Conservation (phyloP, 2,329 filamentous ascomycete species). For the Fusarium penzigii region DNA sequence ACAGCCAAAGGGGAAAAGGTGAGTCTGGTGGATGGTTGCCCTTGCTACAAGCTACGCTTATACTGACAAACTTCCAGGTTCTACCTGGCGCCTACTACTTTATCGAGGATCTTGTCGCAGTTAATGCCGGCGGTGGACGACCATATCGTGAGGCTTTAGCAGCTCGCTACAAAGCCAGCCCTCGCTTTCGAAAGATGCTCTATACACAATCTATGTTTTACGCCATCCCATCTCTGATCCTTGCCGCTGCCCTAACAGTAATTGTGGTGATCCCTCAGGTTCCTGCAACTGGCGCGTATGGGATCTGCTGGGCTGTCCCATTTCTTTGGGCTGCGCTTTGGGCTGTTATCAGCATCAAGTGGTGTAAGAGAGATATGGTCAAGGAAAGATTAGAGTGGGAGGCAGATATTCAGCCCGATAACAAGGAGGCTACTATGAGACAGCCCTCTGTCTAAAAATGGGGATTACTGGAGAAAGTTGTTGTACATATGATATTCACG, state of each 20-base stretch:
- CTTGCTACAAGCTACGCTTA: rapidly evolving
- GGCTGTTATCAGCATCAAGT: slow-evolving; percentile 36
- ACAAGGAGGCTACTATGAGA: background rate
- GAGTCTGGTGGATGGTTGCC: background rate
- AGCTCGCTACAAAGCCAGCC: slow-evolving; percentile 43
- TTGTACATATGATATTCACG: too few relatives aligned
- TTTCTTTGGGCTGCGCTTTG: slow-evolving; percentile 40
- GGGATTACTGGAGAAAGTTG: too few relatives aligned
- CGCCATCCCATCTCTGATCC: slow-evolving; percentile 39
- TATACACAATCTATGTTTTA: slow-evolving; percentile 43
- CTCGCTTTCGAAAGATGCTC: slow-evolving; percentile 44
- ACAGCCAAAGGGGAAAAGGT: slow-evolving; percentile 55
- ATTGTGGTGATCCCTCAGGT: slow-evolving; percentile 37
- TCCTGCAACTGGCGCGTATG: slow-evolving; percentile 39
- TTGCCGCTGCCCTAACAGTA: slow-evolving; percentile 40
- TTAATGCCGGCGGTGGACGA: slow-evolving; percentile 61
- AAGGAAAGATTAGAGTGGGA: slow-evolving; percentile 41
- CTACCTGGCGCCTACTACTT: slow-evolving; percentile 64
- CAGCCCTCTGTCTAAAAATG: background rate
- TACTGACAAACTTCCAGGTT: slow-evolving; percentile 42
- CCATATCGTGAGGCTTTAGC: slow-evolving; percentile 44
- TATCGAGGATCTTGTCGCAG: slow-evolving; percentile 67
- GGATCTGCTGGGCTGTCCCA: slow-evolving; percentile 42
- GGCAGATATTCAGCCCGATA: slow-evolving; percentile 25
- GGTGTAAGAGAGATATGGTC: slow-evolving; percentile 41